Evolutionary conservation across 306 rosid species (phyloP).

Genomic region (Hippophae tibetana): DNA sequence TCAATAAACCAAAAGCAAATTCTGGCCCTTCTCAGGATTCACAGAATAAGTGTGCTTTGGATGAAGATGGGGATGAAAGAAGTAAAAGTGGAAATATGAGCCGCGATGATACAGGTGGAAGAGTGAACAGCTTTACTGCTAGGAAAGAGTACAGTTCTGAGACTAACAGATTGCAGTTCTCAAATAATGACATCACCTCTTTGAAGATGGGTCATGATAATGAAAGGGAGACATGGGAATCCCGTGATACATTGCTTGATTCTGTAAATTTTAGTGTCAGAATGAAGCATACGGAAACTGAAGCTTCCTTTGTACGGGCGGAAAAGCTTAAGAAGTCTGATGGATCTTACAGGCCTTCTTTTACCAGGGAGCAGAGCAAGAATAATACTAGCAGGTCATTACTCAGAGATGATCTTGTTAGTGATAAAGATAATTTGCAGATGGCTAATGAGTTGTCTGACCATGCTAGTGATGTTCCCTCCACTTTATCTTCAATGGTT

Average conservation of each 20-base stretch:
- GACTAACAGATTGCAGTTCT: conserved; percentile 39
- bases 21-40: conserved; percentile 28
- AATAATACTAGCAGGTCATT: conserved; percentile 24
- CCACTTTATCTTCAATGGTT: conserved; percentile 40
- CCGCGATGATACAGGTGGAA: conserved; percentile 22
- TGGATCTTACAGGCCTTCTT: conserved; percentile 37
- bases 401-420: conserved; percentile 20
- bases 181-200: conserved; percentile 34
- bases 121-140: conserved; percentile 15
- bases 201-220: conserved; percentile 36
- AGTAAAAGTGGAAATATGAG: conserved; percentile 20
- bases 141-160: conserved; percentile 29
- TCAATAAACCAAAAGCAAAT: conserved; percentile 17
- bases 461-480: conserved; percentile 31
- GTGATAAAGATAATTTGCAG: conserved; percentile 16
- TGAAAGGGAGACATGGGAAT: conserved; percentile 40
- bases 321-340: conserved; percentile 29
- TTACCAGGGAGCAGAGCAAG: conserved; percentile 17
- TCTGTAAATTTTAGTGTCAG: conserved; percentile 42
- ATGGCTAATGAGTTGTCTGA: conserved; percentile 26
- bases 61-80: conserved; percentile 25
- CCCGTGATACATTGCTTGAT: conserved; percentile 38
- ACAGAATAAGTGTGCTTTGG: conserved; percentile 17
- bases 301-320: conserved; percentile 50
- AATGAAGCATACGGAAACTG: conserved; percentile 40